phyloP scores from a whole-genome alignment of 768 basidiomycete species.

The Boletus insuetus region DNA sequence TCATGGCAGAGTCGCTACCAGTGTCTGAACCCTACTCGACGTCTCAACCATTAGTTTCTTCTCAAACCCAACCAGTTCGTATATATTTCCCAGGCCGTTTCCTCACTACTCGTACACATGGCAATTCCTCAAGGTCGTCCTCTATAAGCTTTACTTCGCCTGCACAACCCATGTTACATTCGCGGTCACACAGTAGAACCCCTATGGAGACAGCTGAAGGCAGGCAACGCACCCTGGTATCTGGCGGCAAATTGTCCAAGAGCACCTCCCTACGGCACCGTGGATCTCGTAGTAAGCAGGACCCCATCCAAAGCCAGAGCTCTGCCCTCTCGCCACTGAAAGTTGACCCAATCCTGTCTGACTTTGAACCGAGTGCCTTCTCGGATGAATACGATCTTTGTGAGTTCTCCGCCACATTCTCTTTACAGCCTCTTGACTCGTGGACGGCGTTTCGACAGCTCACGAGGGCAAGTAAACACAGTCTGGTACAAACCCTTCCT shows the following conservation, averaged over 20 bases:
- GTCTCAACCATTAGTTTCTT: conserved; percentile 6
- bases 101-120: conserved; percentile 22
- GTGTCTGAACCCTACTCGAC: conserved; percentile 20
- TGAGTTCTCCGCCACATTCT: conserved; percentile 37
- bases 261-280: conserved; percentile 11
- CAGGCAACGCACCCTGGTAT: conserved; percentile 17
- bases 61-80: conserved; percentile 22
- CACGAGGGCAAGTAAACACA: conserved; percentile 60
- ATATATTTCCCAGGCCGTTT: conserved; percentile 36
- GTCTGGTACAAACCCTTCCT: conserved; percentile 6
- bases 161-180: conserved; percentile 10
- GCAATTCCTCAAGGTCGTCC: conserved; percentile 33
- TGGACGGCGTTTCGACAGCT: conserved; percentile 39
- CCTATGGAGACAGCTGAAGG: conserved; percentile 11
- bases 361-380: conserved; percentile 45
- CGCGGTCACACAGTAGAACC: conserved; percentile 12
- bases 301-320: conserved; percentile 12
- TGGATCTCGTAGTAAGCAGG: conserved; percentile 22
- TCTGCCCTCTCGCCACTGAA: conserved; percentile 19
- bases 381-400: conserved; percentile 79
- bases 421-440: conserved; percentile 10
- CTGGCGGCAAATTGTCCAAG: conserved; percentile 14
- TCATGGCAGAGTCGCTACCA: conserved; percentile 32
- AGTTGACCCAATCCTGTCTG: conserved; percentile 28
- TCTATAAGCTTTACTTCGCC: conserved; percentile 23